Conservation (phyloP, 2,329 filamentous ascomycete genomes). For the Stylonectria norvegica region DNA sequence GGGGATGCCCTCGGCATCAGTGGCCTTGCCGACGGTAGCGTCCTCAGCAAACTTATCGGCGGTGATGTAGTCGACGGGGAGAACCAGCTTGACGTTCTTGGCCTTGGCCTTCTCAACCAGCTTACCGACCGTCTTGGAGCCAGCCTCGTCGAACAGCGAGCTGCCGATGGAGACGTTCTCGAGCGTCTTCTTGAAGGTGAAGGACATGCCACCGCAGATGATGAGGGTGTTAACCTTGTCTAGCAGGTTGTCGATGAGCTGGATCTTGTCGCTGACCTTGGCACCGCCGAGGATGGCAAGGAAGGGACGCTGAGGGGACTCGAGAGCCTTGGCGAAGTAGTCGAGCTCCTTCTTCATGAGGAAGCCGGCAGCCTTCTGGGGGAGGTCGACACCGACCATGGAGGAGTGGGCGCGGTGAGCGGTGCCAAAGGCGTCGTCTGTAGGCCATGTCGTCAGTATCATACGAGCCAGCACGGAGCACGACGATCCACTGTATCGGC, state of each 20-base stretch:
- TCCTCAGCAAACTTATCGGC: slow-evolving; percentile 92
- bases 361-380: slow-evolving; percentile 96
- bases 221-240: slow-evolving; percentile 97
- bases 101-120: slow-evolving; percentile 94
- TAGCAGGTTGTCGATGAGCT: slow-evolving; percentile 97
- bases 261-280: slow-evolving; percentile 99
- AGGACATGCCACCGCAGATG: slow-evolving; percentile 97
- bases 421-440: slow-evolving; percentile 97
- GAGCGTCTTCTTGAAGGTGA: slow-evolving; percentile 99
- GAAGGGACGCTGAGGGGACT: slow-evolving; percentile 91
- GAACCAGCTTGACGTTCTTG: slow-evolving; percentile 91
- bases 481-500: too few species aligned
- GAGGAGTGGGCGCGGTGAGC: slow-evolving; percentile 98
- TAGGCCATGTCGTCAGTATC: slow-evolving; percentile 21
- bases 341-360: slow-evolving; percentile 99
- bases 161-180: slow-evolving; percentile 84
- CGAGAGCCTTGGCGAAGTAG: slow-evolving; percentile 96
- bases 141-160: slow-evolving; percentile 90
- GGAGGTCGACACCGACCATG: slow-evolving; percentile 95
- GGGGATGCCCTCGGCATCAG: slow-evolving; percentile 84
- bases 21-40: slow-evolving; percentile 75
- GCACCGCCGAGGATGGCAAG: slow-evolving; percentile 96
- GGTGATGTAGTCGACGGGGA: slow-evolving; percentile 93
- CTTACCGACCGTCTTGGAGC: slow-evolving; percentile 82
- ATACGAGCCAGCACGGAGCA: background rate